Evolutionary conservation across 805 yeast genomes (phyloP).

Genomic region (Yarrowia osloensis): DNA sequence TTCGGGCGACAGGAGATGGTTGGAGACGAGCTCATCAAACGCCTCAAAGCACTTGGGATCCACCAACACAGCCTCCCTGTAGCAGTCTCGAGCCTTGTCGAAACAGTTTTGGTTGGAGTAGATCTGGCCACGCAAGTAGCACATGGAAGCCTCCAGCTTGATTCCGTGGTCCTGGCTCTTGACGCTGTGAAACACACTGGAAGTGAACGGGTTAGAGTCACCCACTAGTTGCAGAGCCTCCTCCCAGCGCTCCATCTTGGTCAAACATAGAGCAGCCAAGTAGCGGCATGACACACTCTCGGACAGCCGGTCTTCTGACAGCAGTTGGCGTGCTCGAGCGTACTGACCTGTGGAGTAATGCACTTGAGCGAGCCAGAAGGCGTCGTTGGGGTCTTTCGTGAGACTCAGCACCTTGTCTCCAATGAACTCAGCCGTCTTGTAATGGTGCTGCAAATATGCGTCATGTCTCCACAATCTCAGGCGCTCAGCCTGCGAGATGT

Average conservation of each 20-base stretch:
- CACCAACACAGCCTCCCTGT: constrained; percentile 78
- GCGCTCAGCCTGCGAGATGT: constrained; percentile 74
- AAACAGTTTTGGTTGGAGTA: constrained; percentile 81
- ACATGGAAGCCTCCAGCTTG: constrained; percentile 81
- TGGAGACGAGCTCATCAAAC: constrained; percentile 70
- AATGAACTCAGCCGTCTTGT: constrained; percentile 82
- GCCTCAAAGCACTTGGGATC: constrained; percentile 95
- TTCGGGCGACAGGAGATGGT: constrained; percentile 72
- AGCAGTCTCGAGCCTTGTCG: constrained; percentile 82
- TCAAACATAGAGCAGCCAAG: constrained; percentile 68
- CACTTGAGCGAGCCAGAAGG: constrained; percentile 95
- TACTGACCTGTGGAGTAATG: constrained; percentile 74
- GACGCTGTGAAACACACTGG: constrained; percentile 43
- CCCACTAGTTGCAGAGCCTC: constrained; percentile 87
- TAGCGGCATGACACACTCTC: constrained; percentile 72
- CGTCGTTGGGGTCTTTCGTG: constrained; percentile 86
- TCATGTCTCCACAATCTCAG: constrained; percentile 91
- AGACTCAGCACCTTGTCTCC: constrained; percentile 87
- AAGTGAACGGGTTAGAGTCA: constrained; percentile 68
- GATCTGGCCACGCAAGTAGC: constrained; percentile 79
- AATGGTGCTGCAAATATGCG: constrained; percentile 89
- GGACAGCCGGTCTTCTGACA: constrained; percentile 57
- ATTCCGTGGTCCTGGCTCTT: constrained; percentile 66
- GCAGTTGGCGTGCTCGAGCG: constrained; percentile 72
- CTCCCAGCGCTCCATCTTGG: constrained; percentile 75